Evolutionary conservation across 495 filamentous ascomycete species (phyloP), one percentile per base, ranked within the genome.

Genomic region (Tuber microsphaerosporum): DNA sequence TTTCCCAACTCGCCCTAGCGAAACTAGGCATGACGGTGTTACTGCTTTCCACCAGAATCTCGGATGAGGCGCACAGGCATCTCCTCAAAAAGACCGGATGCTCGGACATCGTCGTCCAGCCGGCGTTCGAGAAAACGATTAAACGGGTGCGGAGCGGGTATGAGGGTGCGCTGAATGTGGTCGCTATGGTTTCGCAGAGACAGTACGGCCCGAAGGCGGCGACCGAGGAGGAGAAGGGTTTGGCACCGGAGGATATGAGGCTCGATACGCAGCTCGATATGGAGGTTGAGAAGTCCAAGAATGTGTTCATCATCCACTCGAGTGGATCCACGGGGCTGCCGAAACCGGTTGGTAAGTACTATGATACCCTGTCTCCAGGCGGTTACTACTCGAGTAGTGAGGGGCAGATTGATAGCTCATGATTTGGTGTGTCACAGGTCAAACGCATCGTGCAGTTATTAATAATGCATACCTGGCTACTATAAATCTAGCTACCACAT

Each of bases 241-340:
- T 78, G 39, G 22, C 82, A 0, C 70, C 84, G 2, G 41, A 85
- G 9, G 26, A 79, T 37, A 79, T 76, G 45, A 71, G 44, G 46
- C 78, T 79, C 20, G 76, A 79, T 31, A 56, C 83, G 34, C 69
- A 84, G 12, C 75, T 87, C 16, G 83, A 87, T 71, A 82, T 81
- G 12, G 83, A 79, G 71, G 81, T 80, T 56, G 82, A 86, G 79
- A 80, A 79, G 17, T 61, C 81, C 78, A 85, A 80, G 82, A 79
- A 72, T 78, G 83, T 80, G 9, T 75, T 88, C 56, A 89, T 89
- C 20, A 83, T 87, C 69, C 89, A 90, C 79, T 89, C 87, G 0
- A 89, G 88, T 0, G 89, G 89, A 3, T 89, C 88, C 0, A 90
- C 88, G 2, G 88, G 89, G 0, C 84, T 85, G 16, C 89, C 88